Evolutionary conservation across 495 filamentous ascomycete genomes (phyloP).

Genomic region (Halenospora varia): DNA sequence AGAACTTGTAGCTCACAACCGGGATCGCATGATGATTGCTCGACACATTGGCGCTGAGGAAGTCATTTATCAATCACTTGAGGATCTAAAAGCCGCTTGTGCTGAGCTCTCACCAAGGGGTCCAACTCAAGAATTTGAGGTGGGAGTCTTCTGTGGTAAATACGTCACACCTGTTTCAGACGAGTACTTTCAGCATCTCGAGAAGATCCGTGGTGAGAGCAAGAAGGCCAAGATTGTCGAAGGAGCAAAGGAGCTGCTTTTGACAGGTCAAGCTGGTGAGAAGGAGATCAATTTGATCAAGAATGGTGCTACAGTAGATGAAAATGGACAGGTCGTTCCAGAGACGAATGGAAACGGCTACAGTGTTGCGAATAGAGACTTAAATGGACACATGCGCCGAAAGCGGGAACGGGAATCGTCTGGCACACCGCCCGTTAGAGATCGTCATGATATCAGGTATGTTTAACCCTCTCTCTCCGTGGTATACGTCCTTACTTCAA

Average conservation of each 20-base stretch:
- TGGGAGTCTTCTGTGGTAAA: slow-evolving; percentile 93
- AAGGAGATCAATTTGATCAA: slow-evolving; percentile 59
- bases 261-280: slow-evolving; percentile 59
- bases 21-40: slow-evolving; percentile 64
- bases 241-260: slow-evolving; percentile 62
- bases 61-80: slow-evolving; percentile 86
- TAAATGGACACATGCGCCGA: slow-evolving; percentile 17
- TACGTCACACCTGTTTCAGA: slow-evolving; percentile 82
- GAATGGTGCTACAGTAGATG: slow-evolving; percentile 55
- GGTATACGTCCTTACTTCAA: background rate
- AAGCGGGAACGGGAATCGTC: slow-evolving; percentile 19
- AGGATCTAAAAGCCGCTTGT: slow-evolving; percentile 78
- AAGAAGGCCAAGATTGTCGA: slow-evolving; percentile 68
- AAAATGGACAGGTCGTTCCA: slow-evolving; percentile 42
- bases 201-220: slow-evolving; percentile 68
- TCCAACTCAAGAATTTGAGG: slow-evolving; percentile 62
- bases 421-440: slow-evolving; percentile 20
- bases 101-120: slow-evolving; percentile 58
- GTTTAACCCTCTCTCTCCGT: background rate
- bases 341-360: background rate
- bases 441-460: slow-evolving; percentile 30
- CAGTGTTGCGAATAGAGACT: slow-evolving; percentile 11
- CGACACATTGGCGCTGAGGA: slow-evolving; percentile 85
- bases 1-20: slow-evolving; percentile 82
- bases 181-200: slow-evolving; percentile 88